Base-by-base conservation (phyloP, 169 alveolate species). In the Amoebophrya sp. region DNA sequence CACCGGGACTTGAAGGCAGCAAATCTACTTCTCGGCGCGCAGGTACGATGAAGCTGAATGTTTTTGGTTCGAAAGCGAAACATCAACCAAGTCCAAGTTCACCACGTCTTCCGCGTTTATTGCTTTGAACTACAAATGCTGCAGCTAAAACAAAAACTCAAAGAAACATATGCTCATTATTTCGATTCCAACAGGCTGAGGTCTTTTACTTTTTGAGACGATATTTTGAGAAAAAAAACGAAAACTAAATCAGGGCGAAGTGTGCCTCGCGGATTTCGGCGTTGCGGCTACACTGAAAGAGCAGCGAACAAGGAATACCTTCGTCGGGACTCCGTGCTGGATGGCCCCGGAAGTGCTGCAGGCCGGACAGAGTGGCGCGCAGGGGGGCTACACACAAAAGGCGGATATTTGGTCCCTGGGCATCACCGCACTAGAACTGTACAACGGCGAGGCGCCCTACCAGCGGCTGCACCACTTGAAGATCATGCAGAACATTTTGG, bases 1-100 rank as follows among this genome's bases (percentile, higher is more conserved):
- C 98, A 97, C 92, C 95, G 98, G 91, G 98, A 97, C 91, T 94
- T 97, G 39, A 97, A 97, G 94, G 96, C 97, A 23, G 98, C 97
- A 12, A 97, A 97, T 92, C 95, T 97, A 53, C 93, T 97, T n/a
- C 91, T 97, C 2, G 95, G 95, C 40, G 89, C 93, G 89, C 93
- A 95, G 39, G 98, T 97, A n/a, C 91, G 93, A 90, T 95, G 95
- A 40, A 94, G n/a, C n/a, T n/a, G n/a, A n/a, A n/a, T n/a, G n/a
- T n/a, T n/a, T n/a, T n/a, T n/a, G n/a, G n/a, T n/a, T n/a, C n/a
- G n/a, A n/a, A n/a, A n/a, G n/a, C n/a, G n/a, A n/a, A n/a, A n/a
- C n/a, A n/a, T n/a, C n/a, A n/a, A n/a, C n/a, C n/a, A n/a, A n/a
- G n/a, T n/a, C n/a, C n/a, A n/a, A n/a, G n/a, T n/a, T n/a, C n/a